These are phyloP conservation scores for Coemansia reversa DNA, from an alignment of 192 early-diverging fungal genomes.

Conservation along the genomic window DNA sequence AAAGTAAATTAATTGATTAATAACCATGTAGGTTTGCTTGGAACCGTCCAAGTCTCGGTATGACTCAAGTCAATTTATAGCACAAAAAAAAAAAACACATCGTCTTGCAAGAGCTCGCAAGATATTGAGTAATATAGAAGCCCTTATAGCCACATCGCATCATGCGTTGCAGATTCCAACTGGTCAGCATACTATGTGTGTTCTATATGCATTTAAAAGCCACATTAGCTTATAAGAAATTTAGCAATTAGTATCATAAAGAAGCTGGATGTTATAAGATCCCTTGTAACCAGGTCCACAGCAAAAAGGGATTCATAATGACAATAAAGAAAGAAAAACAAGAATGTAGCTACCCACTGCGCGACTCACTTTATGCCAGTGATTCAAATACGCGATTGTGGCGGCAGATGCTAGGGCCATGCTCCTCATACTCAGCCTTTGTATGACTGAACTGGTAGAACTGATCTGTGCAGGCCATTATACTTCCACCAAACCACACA, in stretches of 20 bases:
- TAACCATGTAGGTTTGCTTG: background rate
- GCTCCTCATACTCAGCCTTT: slow-evolving; percentile 97
- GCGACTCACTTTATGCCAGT: slow-evolving; percentile 32
- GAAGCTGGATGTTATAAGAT: background rate
- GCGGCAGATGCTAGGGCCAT: slow-evolving; percentile 90
- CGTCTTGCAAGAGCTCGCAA: background rate
- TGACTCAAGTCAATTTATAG: background rate
- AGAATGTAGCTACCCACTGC: background rate
- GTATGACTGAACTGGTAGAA: slow-evolving; percentile 93
- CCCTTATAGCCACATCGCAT: background rate
- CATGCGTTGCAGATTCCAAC: too few species aligned
- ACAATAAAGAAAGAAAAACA: background rate
- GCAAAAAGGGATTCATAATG: background rate
- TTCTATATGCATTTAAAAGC: too few species aligned
- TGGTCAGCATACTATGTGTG: too few species aligned
- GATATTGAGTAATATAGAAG: background rate
- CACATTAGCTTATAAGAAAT: too few species aligned
- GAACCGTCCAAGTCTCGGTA: background rate
- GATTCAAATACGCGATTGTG: slow-evolving; percentile 87
- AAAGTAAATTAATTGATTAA: slow-evolving; percentile 3
- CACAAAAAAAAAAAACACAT: background rate
- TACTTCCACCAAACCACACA: slow-evolving; percentile 98
- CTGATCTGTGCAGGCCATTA: slow-evolving; percentile 84
- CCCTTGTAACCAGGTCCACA: background rate
- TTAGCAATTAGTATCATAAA: background rate